Evolutionary conservation across 352 stramenopile species (phyloP).

Genomic region (Pythium coloratum): DNA sequence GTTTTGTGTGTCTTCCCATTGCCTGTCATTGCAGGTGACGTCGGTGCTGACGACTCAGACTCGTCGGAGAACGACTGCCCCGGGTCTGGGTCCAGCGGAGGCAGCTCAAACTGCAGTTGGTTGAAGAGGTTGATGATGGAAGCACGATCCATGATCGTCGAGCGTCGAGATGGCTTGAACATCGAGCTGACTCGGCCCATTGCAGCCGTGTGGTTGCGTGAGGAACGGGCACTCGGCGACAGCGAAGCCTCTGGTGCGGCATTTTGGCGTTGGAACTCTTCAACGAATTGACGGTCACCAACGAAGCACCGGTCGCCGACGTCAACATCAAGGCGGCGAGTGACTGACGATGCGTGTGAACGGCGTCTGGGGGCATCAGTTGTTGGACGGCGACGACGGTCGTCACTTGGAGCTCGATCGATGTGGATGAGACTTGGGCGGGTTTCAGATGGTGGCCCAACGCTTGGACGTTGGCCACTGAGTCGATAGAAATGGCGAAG

Average conservation of each 20-base stretch:
- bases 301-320: background rate
- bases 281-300: conserved; percentile 22
- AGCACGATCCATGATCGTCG: conserved; percentile 24
- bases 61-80: background rate
- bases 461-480: conserved; percentile 8
- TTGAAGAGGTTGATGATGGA: conserved; percentile 26
- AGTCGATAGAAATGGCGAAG: conserved; percentile 13
- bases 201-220: background rate
- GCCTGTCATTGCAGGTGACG: background rate
- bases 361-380: background rate
- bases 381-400: background rate
- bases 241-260: background rate
- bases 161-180: conserved; percentile 9
- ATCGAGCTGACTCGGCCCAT: conserved; percentile 1
- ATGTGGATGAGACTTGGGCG: conserved; percentile 21
- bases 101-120: conserved; percentile 25
- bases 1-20: background rate
- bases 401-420: background rate
- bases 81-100: conserved; percentile 3
- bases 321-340: background rate
- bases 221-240: background rate
- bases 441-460: conserved; percentile 2
- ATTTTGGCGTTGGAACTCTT: conserved; percentile 20
- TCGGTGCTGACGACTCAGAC: background rate
- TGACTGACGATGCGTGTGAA: background rate